phyloP scores from a whole-genome alignment of 2,329 filamentous ascomycete species.

The Cladosporium colombiae region DNA sequence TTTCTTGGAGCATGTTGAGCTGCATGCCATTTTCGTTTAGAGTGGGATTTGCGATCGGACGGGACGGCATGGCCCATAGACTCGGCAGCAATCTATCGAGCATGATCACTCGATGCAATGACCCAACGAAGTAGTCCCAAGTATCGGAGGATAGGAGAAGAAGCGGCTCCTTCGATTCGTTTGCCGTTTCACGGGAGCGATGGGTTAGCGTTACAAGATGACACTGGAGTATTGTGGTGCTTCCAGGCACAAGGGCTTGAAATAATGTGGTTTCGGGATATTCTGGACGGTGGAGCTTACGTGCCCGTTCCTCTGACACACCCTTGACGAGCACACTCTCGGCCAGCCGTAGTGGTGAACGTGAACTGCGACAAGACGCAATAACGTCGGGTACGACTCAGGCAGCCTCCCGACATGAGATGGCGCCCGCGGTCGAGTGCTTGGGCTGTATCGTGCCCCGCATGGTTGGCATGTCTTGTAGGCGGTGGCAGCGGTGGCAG shows the following conservation, averaged over 20 bases:
- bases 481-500: constrained; percentile 4
- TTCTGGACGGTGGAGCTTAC: neutral
- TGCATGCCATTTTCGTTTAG: neutral
- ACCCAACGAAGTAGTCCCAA: neutral
- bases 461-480: constrained; percentile 4
- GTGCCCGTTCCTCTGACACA: neutral
- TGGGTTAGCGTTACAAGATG: constrained; percentile 16
- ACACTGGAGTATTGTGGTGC: constrained; percentile 11
- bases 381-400: neutral
- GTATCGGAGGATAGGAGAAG: neutral
- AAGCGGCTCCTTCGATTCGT: neutral
- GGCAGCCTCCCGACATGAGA: neutral
- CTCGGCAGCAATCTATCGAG: neutral
- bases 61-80: neutral
- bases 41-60: neutral
- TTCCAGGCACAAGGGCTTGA: neutral
- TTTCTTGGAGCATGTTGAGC: neutral
- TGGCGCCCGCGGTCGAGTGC: neutral
- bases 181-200: neutral
- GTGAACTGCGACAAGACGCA: neutral
- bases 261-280: neutral
- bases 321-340: constrained; percentile 4
- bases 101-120: neutral
- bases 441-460: neutral
- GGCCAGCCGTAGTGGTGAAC: neutral